Evolutionary conservation across 1,139 yeast species (phyloP), one percentile per base, ranked within the genome.

Genomic region (Meyerozyma guilliermondii): DNA sequence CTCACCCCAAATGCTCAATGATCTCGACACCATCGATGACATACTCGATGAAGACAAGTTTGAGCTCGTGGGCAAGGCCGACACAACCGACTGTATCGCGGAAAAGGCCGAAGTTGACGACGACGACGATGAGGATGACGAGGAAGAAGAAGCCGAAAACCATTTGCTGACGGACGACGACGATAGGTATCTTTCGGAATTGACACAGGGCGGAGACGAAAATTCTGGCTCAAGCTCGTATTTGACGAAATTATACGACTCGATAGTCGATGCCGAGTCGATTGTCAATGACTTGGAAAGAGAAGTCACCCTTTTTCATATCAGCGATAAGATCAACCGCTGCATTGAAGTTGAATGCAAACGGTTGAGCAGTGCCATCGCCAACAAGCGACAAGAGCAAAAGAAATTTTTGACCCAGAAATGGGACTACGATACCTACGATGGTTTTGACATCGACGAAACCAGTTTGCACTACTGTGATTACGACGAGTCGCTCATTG

Each of bases 401-500:
- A 68, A 67, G 47, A 51, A 51, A 27, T 64, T 54, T 46, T 57
- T 70, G 36, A 51, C 55, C 26, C 54, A 62, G 30, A 70, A 66
- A 41, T 72, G 78, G 78, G 54, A 68, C 48, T 86, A 86, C 56
- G 84, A 81, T 42, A 67, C 68, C 10, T 86, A 87, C 63, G 58
- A 62, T 7, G 76, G 77, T 48, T 77, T 77, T 53, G 74, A 73
- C 44, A 71, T 78, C 42, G 78, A 77, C 48, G 83, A 76, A 37
- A 64, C 68, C 42, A 69, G 62, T 45, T 60, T 61, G 17, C 72
- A 66, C 47, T 68, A 57, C 43, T 27, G 38, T 39, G 77, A 74
- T 49, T 65, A 66, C 41, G 83, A 78, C 51, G 71, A 71, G 42
- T 68, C 78, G 5, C 61, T 76, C 42, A 60, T 67, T 39, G 81